phyloP scores from a whole-genome alignment of 1,284 basidiomycete genomes.

The Cystobasidium slooffiae region DNA sequence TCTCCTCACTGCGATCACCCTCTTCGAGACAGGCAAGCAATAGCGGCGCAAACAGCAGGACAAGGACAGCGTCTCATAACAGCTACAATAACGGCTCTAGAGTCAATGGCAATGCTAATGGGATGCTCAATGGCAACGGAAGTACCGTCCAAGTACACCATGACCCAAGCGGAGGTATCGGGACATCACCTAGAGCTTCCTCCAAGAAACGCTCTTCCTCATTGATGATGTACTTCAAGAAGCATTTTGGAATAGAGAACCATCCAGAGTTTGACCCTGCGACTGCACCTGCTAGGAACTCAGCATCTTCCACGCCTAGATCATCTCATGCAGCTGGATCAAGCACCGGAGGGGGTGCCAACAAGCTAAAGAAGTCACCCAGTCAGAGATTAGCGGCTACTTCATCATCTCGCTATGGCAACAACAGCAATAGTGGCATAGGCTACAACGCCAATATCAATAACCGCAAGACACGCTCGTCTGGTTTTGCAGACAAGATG shows the following conservation, averaged over 20 bases:
- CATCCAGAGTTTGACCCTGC: constrained; percentile 14
- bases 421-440: neutral
- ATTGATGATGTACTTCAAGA: constrained; percentile 29
- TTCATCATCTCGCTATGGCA: neutral
- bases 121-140: neutral
- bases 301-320: neutral
- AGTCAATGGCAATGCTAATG: neutral
- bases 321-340: neutral
- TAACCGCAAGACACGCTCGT: constrained; percentile 19
- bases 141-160: constrained; percentile 8
- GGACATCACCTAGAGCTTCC: constrained; percentile 7
- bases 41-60: neutral
- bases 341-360: neutral
- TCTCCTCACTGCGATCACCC: constrained; percentile 25
- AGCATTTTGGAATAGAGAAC: constrained; percentile 23
- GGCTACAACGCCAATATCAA: neutral
- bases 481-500: constrained; percentile 39
- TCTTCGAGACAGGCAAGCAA: constrained; percentile 12
- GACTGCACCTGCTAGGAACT: neutral
- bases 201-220: constrained; percentile 5
- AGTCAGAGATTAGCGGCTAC: constrained; percentile 5
- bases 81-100: neutral
- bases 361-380: constrained; percentile 14
- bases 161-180: constrained; percentile 17
- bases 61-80: neutral